These are phyloP conservation scores for Amylostereum areolatum DNA, from an alignment of 1,284 basidiomycete genomes.

Conservation along the genomic window DNA sequence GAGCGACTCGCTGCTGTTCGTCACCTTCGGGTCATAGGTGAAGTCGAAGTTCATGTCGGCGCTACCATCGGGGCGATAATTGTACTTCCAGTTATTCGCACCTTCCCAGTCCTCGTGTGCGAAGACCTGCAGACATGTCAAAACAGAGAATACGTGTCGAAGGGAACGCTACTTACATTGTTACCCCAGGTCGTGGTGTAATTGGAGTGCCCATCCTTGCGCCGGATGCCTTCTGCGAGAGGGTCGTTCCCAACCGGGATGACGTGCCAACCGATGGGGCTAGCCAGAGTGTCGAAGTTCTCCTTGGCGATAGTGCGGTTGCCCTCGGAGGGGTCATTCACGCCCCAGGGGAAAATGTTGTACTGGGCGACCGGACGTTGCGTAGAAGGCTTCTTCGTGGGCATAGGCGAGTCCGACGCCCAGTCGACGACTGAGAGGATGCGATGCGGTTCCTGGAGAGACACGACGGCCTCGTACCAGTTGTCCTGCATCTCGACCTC, in stretches of 20 bases:
- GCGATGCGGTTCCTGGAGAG: conserved; percentile 55
- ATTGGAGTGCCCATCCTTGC: conserved; percentile 38
- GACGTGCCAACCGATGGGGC: conserved; percentile 86
- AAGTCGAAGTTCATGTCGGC: conserved; percentile 59
- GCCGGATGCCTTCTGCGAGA: conserved; percentile 17
- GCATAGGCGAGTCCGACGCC: conserved; percentile 61
- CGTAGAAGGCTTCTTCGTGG: conserved; percentile 26
- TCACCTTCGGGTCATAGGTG: conserved; percentile 53
- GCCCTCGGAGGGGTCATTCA: conserved; percentile 68
- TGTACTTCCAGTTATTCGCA: conserved; percentile 64
- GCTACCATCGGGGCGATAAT: conserved; percentile 75
- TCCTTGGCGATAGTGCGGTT: conserved; percentile 51
- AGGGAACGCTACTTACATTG: conserved; percentile 48
- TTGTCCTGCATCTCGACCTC: conserved; percentile 86
- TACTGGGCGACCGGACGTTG: conserved; percentile 42
- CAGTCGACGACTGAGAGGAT: conserved; percentile 79
- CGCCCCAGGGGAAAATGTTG: conserved; percentile 68
- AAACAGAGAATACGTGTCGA: neutral
- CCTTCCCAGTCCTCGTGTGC: conserved; percentile 91
- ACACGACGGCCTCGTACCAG: conserved; percentile 77
- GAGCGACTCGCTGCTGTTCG: conserved; percentile 44
- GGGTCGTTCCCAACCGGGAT: conserved; percentile 60
- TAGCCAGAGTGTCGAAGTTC: conserved; percentile 68
- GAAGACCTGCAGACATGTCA: conserved; percentile 41
- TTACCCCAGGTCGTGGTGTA: conserved; percentile 86